Evolutionary conservation across 2,329 filamentous ascomycete species (phyloP).

Genomic region (Apiospora marii): DNA sequence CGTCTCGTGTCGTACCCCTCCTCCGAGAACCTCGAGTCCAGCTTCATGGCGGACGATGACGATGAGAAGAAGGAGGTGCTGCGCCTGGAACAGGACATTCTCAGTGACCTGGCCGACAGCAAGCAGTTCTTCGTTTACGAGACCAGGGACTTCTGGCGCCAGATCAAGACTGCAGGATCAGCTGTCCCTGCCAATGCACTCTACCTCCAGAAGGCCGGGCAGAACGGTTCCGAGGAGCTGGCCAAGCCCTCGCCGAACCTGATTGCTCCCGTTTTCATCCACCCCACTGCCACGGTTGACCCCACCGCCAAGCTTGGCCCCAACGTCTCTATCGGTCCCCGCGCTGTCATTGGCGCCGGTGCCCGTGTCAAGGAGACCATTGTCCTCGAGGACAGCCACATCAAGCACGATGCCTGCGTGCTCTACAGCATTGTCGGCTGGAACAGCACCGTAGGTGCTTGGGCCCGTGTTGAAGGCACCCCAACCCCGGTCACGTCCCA

Average conservation of each 20-base stretch:
- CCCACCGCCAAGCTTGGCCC: constrained; percentile 96
- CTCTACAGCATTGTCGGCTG: constrained; percentile 97
- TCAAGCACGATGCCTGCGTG: constrained; percentile 96
- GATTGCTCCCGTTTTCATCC: constrained; percentile 92
- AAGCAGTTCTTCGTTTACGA: constrained; percentile 99
- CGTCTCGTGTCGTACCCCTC: constrained; percentile 95
- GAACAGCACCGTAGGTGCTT: constrained; percentile 95
- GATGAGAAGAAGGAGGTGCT: constrained; percentile 85
- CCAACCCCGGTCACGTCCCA: constrained; percentile 88
- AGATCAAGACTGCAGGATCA: constrained; percentile 99
- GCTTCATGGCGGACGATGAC: constrained; percentile 66
- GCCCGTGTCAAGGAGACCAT: constrained; percentile 95
- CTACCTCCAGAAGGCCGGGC: constrained; percentile 93
- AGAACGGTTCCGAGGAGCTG: constrained; percentile 82
- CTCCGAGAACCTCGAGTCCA: constrained; percentile 86
- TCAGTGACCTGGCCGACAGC: constrained; percentile 93
- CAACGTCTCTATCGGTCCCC: constrained; percentile 95
- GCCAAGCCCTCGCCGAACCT: constrained; percentile 85
- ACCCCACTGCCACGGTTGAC: constrained; percentile 88
- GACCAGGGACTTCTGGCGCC: constrained; percentile 99
- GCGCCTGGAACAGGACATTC: constrained; percentile 94
- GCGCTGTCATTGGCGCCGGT: constrained; percentile 83
- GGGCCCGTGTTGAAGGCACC: constrained; percentile 96
- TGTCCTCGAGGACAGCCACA: constrained; percentile 91
- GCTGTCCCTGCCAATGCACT: constrained; percentile 96